Conservation (phyloP, 1,284 basidiomycete genomes). For the Porodaedalea pini region DNA sequence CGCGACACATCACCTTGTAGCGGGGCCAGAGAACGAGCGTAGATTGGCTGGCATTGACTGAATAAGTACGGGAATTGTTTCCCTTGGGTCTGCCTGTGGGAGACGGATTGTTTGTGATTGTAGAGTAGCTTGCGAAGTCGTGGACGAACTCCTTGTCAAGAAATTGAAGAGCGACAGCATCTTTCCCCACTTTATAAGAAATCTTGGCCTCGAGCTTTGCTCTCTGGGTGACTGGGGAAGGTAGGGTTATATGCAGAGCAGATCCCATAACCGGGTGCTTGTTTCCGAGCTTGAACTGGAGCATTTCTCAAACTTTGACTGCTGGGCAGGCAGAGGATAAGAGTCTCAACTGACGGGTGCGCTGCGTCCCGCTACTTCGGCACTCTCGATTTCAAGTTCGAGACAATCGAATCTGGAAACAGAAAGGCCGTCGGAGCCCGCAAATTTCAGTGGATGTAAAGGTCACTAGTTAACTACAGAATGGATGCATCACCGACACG, state of each 20-base stretch:
- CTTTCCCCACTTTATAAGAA: conserved; percentile 70
- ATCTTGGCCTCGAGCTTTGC: conserved; percentile 56
- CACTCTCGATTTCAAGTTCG: conserved; percentile 62
- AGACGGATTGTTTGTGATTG: neutral
- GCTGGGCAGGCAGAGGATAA: conserved; percentile 9
- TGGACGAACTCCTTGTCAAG: conserved; percentile 72
- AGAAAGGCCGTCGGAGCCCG: conserved; percentile 6
- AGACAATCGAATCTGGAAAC: conserved; percentile 69
- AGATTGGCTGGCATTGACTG: conserved; percentile 95
- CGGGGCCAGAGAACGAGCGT: conserved; percentile 77
- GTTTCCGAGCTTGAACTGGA: conserved; percentile 48
- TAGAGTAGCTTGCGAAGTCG: neutral
- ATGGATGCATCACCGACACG: conserved; percentile 42
- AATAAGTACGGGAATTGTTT: conserved; percentile 87
- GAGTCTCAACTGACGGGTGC: conserved; percentile 41
- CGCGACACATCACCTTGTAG: conserved; percentile 56
- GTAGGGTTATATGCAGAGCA: conserved; percentile 54
- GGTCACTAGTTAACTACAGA: conserved; percentile 1
- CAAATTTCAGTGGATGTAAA: conserved; percentile 16
- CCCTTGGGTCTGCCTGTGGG: conserved; percentile 81
- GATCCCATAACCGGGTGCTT: conserved; percentile 72
- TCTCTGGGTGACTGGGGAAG: conserved; percentile 37
- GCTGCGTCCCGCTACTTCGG: conserved; percentile 43
- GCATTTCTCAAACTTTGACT: conserved; percentile 11
- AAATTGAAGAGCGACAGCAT: conserved; percentile 92